These are phyloP conservation scores for Parathielavia hyrcaniae DNA, from an alignment of 495 filamentous ascomycete genomes.

Conservation along the genomic window DNA sequence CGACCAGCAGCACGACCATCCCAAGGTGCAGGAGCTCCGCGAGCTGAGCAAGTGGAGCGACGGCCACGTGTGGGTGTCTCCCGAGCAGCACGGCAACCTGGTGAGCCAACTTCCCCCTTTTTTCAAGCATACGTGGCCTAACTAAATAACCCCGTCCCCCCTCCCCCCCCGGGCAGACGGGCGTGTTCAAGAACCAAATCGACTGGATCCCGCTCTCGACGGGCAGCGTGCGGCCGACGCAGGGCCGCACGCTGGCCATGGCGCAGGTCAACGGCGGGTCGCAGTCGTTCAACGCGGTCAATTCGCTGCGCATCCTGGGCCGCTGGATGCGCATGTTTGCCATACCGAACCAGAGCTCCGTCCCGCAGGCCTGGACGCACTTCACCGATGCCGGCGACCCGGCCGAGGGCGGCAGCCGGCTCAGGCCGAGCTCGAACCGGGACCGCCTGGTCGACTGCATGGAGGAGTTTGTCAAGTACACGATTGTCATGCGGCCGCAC, in stretches of 20 bases:
- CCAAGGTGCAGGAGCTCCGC: slow-evolving; percentile 1
- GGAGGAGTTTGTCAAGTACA: slow-evolving; percentile 77
- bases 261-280: background rate
- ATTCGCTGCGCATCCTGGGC: slow-evolving; percentile 2
- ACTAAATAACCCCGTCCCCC: background rate
- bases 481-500: slow-evolving; percentile 57
- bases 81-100: background rate
- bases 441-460: slow-evolving; percentile 68
- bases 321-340: slow-evolving; percentile 6
- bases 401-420: slow-evolving; percentile 38
- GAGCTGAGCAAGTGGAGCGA: slow-evolving; percentile 7
- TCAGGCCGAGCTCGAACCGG: slow-evolving; percentile 57
- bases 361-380: slow-evolving; percentile 1
- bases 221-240: slow-evolving; percentile 1
- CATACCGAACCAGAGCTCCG: slow-evolving; percentile 3
- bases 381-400: slow-evolving; percentile 26
- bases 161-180: background rate
- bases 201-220: slow-evolving; percentile 5
- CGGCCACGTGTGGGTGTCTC: slow-evolving; percentile 1
- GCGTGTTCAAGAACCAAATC: slow-evolving; percentile 6
- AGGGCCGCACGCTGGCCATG: background rate
- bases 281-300: slow-evolving; percentile 3
- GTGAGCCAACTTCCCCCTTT: background rate
- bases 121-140: background rate
- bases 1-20: slow-evolving; percentile 6